A percentile compares a stretch with the other conserved stretches of the same genome.
Evolutionary conservation across 2,329 filamentous ascomycete genomes (phyloP).

Genomic region (Colletotrichum endophyticum): DNA sequence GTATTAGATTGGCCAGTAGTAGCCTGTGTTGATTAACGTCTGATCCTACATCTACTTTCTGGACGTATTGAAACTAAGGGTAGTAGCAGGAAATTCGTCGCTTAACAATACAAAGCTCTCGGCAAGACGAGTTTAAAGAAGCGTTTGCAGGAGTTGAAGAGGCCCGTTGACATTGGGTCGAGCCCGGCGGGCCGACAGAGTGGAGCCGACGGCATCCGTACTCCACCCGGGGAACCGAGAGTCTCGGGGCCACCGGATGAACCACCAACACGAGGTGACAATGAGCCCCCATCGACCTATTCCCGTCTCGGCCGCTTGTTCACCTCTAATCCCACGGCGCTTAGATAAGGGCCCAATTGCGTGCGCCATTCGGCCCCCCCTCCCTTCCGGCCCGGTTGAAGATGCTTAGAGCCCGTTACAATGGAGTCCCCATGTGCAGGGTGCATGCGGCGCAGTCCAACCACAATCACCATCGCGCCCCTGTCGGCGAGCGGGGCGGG

Average conservation of each 20-base stretch:
- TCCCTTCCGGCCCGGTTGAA: neutral
- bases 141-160: neutral
- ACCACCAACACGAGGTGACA: neutral
- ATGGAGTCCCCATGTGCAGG: neutral
- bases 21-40: neutral
- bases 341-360: neutral
- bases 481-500: neutral
- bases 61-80: no score
- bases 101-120: neutral
- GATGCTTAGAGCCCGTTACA: neutral
- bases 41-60: neutral
- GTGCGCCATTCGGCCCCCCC: neutral
- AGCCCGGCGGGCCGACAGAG: neutral
- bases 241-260: neutral
- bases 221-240: neutral
- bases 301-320: accelerated
- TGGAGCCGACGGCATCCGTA: neutral
- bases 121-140: neutral
- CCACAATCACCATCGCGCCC: neutral
- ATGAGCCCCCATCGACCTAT: neutral
- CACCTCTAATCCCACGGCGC: neutral
- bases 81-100: accelerated
- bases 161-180: neutral
- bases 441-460: neutral
- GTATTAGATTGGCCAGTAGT: neutral